Evolutionary conservation across 495 filamentous ascomycete genomes (phyloP), one percentile per base, ranked within the genome.

Genomic region (Podospora pseudoanserina): DNA sequence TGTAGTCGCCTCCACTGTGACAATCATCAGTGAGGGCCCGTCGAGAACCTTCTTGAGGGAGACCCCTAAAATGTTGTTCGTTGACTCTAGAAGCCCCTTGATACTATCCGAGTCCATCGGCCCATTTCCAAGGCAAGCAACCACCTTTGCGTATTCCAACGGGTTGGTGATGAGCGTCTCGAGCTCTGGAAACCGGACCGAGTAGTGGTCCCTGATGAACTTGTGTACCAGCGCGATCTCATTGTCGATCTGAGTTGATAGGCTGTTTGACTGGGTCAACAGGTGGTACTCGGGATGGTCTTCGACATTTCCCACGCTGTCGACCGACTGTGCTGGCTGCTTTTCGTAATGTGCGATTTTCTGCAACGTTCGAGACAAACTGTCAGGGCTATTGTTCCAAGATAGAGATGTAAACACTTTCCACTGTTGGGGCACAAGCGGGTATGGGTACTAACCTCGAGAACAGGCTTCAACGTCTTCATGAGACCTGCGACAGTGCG

Each of bases 191-290:
- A 97, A 98, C 70, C 95, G 88, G 54, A 90, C 85, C 18, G 93
- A 96, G 79, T 98, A 99, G 79, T 97, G 92, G 72, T 99, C 95
- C 71, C 94, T 86, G 67, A 97, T 90, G 74, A 90, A 92, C 83
- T 98, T 98, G 82, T 98, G 96, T 65, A 97, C 91, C 15, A 94
- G 89, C 9, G 90, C 91, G 60, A 97, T 91, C 77, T 98, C 93
- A 73, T 91, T 91, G 67, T 95, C 93, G 64, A 97, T 97, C 63
- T 87, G 88, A 15, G 94, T 92, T 20, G 96, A 94, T 44, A 96
- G 84, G 16, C 88, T 90, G 74, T 95, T 95, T 7, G 92, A 91
- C 76, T 92, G 85, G 28, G 91, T 93, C 63, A 95, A 79, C 64
- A 95, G 85, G 76, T 92, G 86, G 77, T 94, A 95, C 73, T 95